phyloP scores from a whole-genome alignment of 164 flowering plant species.

The Vitis vinifera region ASM3070453v1 NC_081808.1:4842501-4843000 shows the following conservation, averaged over 20 bases:
- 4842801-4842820: no score
- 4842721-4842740: background rate
- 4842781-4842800: slow-evolving; percentile 2
- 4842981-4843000: no score
- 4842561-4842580: slow-evolving; percentile 56
- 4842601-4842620: slow-evolving; percentile 62
- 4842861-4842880: no score
- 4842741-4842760: background rate
- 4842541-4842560: slow-evolving; percentile 32
- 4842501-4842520: slow-evolving; percentile 62
- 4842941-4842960: no score
- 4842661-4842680: background rate
- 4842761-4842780: slow-evolving; percentile 6
- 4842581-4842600: slow-evolving; percentile 69
- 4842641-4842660: background rate
- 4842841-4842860: no score
- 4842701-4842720: background rate
- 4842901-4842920: no score
- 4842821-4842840: no score
- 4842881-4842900: no score
- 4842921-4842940: no score
- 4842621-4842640: slow-evolving; percentile 52
- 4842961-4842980: no score
- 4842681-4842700: background rate
- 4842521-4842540: slow-evolving; percentile 33